Percentiles rank a stretch among this genome's conserved stretches.
phyloP scores from a whole-genome alignment of 179 eudicot genomes.

The Gypsophila paniculata region DNA sequence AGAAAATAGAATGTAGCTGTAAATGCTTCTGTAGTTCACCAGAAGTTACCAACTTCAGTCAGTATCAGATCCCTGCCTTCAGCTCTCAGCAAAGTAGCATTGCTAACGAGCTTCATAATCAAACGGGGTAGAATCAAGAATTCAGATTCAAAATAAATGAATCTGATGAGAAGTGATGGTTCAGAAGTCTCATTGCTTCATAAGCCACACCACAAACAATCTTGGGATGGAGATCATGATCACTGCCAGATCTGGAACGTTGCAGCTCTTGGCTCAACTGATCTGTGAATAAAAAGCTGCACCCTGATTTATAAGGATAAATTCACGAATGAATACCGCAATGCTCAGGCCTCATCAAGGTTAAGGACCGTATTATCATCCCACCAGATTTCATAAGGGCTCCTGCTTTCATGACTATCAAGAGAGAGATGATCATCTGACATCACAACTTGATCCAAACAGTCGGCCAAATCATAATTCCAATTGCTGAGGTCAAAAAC shows the following conservation, averaged over 20 bases:
- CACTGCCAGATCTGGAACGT: not conserved
- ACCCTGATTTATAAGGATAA: conserved; percentile 4
- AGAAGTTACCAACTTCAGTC: not conserved
- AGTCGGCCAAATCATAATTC: conserved; percentile 63
- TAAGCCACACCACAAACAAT: not conserved
- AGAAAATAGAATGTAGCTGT: not conserved
- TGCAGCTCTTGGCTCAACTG: not conserved
- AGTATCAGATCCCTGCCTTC: conserved; percentile 1
- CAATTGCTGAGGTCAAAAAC: conserved; percentile 49
- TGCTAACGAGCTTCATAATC: not conserved
- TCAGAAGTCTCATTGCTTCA: conserved; percentile 1
- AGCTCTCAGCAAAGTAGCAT: not conserved
- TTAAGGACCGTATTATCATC: conserved; percentile 38
- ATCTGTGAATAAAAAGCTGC: not conserved
- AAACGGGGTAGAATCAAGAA: not conserved
- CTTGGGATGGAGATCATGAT: not conserved
- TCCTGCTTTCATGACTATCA: conserved; percentile 19
- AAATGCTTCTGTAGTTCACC: not conserved
- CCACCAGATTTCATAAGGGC: conserved; percentile 42
- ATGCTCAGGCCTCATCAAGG: conserved; percentile 36
- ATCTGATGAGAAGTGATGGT: not conserved
- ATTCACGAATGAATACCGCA: not conserved
- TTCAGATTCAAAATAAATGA: not conserved
- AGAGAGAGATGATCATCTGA: conserved; percentile 19
- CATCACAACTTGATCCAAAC: conserved; percentile 50